Evolutionary conservation across 1,139 yeast genomes (phyloP).

Genomic region (Sugiyamaella sp.): DNA sequence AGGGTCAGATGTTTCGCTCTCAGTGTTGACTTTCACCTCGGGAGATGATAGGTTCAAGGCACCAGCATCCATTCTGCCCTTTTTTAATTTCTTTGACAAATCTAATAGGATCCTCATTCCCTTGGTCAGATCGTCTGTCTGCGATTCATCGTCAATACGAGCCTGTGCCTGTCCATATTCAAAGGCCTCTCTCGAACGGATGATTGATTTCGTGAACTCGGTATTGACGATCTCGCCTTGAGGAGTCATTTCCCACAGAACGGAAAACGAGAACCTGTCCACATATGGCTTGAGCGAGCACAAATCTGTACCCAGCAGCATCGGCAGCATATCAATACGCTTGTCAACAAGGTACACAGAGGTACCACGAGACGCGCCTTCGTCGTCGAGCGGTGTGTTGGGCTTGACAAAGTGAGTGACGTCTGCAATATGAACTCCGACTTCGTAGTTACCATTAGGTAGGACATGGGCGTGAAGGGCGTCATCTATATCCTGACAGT

Average conservation of each 20-base stretch:
- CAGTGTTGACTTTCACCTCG: conserved; percentile 96
- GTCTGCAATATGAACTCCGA: conserved; percentile 99
- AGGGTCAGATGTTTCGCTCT: conserved; percentile 96
- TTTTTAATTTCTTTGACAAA: conserved; percentile 81
- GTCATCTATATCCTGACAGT: conserved; percentile 98
- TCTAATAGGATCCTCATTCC: conserved; percentile 83
- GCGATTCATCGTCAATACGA: conserved; percentile 78
- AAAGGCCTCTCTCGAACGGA: conserved; percentile 90
- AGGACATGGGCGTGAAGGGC: conserved; percentile 85
- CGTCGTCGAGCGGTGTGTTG: conserved; percentile 87
- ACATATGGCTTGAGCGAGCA: conserved; percentile 96
- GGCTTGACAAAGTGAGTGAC: conserved; percentile 97
- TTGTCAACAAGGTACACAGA: conserved; percentile 98
- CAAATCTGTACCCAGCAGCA: conserved; percentile 90
- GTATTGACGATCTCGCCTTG: conserved; percentile 85
- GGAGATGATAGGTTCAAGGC: conserved; percentile 97
- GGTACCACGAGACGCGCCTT: conserved; percentile 97
- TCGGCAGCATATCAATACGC: conserved; percentile 98
- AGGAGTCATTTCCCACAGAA: conserved; percentile 90
- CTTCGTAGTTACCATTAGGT: conserved; percentile 93
- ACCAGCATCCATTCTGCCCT: conserved; percentile 88
- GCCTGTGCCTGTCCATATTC: conserved; percentile 93
- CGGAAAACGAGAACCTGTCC: conserved; percentile 94
- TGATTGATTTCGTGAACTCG: conserved; percentile 83
- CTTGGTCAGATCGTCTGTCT: conserved; percentile 80